Evolutionary conservation across 2,329 filamentous ascomycete species (phyloP), one percentile per base, ranked within the genome.

Genomic region (Cephalotrichum gorgonifer): DNA sequence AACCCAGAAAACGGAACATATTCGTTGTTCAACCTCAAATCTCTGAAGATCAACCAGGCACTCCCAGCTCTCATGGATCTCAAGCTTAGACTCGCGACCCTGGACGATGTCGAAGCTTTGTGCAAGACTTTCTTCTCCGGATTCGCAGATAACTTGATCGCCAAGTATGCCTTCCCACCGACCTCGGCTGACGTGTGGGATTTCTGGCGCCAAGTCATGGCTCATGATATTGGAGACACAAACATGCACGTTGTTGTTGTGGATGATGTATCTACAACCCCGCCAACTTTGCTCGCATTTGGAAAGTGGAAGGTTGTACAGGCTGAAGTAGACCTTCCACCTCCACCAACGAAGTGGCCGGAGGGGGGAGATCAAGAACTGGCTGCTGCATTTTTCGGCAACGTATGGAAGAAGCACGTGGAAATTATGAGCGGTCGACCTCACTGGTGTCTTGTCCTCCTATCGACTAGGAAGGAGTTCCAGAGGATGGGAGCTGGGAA

Each of bases 401-500:
- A 4, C 12, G n/a, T 33, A 15, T 33, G 30, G 30, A 4, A 15
- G 30, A 33, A 33, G 30, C 30, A 33, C 5, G n/a, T 14, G 30
- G 30, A 33, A 15, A 33, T 33, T 4, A 33, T 4, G 4, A 15
- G 12, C 30, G 30, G 30, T 33, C 5, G 30, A 15, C 30, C 30
- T 6, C 30, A 33, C 30, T 33, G 30, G 30, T 33, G n/a, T 14
- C 30, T 33, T 11, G 30, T 14, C 5, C 30, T 33, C 30, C 8
- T 33, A 11, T 4, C 30, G 12, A 33, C 30, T 15, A 33, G n/a
- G 30, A 33, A 33, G 30, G 59, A 60, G 14, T 63, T 67, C 48
- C 65, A 67, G 43, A 57, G 58, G 43, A 61, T 62, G 6, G 67
- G 67, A 5, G 62, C 62, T 12, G 66, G 57, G 2, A 55, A 56